A percentile compares a stretch with the other conserved stretches of the same genome.
phyloP scores from a whole-genome alignment of 768 basidiomycete species.

The Paxillus involutus region DNA sequence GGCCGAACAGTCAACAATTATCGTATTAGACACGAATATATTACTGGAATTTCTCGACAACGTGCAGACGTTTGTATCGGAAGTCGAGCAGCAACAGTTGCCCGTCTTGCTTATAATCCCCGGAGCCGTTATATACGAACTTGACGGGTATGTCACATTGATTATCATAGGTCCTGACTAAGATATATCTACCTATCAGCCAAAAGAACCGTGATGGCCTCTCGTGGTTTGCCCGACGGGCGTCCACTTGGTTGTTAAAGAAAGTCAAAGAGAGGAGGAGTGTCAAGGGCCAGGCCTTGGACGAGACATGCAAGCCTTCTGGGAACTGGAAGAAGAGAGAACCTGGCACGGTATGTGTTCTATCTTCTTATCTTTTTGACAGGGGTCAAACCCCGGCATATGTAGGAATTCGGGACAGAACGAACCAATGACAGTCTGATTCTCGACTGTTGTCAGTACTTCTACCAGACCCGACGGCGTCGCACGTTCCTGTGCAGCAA shows the following conservation, averaged over 20 bases:
- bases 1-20: conserved; percentile 41
- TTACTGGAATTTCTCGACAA: conserved; percentile 66
- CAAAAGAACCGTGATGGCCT: conserved; percentile 40
- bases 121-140: conserved; percentile 71
- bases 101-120: conserved; percentile 69
- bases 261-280: conserved; percentile 56
- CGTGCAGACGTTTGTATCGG: conserved; percentile 62
- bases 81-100: conserved; percentile 49
- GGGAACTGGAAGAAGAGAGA: conserved; percentile 59
- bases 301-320: conserved; percentile 61
- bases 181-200: conserved; percentile 20
- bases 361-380: neutral
- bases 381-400: neutral
- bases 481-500: conserved; percentile 63
- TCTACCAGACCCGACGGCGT: conserved; percentile 37
- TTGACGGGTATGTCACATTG: conserved; percentile 55
- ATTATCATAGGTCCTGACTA: neutral
- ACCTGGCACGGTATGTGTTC: conserved; percentile 39
- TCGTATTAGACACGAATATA: conserved; percentile 82
- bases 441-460: conserved; percentile 74
- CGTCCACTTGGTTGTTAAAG: conserved; percentile 66
- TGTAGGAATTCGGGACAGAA: conserved; percentile 29
- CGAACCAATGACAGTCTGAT: conserved; percentile 69
- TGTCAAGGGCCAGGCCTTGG: conserved; percentile 60
- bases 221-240: conserved; percentile 68